These are phyloP conservation scores for Nicotiana knightiana DNA, from an alignment of 257 asterid species.

Conservation along the genomic window DNA sequence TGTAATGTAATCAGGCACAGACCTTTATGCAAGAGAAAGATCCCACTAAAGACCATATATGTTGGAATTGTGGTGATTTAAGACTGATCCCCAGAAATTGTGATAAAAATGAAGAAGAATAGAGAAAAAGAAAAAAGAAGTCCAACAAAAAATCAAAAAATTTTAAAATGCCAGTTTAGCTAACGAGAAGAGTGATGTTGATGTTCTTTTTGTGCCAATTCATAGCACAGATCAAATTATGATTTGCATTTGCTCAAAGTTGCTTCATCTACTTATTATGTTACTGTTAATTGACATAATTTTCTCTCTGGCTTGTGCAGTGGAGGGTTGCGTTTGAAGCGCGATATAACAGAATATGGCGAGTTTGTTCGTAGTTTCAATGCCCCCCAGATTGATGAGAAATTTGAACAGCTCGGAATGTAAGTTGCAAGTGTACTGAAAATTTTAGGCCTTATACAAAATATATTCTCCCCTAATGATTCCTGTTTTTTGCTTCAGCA, in stretches of 20 bases:
- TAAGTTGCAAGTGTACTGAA: slow-evolving; percentile 32
- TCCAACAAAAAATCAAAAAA: no score
- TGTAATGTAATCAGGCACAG: no score
- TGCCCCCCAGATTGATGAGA: slow-evolving; percentile 95
- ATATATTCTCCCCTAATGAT: background rate
- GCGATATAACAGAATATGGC: slow-evolving; percentile 97
- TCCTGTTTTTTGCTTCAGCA: slow-evolving; percentile 40
- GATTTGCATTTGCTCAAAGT: background rate
- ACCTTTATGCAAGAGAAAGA: no score
- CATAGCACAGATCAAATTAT: no score
- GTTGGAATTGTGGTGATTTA: no score
- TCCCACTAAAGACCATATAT: no score
- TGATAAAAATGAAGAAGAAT: no score
- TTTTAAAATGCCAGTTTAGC: no score
- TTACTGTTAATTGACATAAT: background rate
- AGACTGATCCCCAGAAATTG: no score
- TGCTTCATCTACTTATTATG: background rate
- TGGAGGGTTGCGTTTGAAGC: slow-evolving; percentile 96
- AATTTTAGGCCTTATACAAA: background rate
- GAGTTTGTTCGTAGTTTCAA: slow-evolving; percentile 94
- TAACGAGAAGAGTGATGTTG: no score
- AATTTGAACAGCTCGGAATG: slow-evolving; percentile 93
- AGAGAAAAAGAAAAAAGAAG: no score
- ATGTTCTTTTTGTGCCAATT: no score
- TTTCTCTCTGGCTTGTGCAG: slow-evolving; percentile 45